Percentiles rank a stretch among this genome's conserved stretches.
Conservation (phyloP, 371 early-diverging fungal genomes). For the Vittaforma corneae region DNA sequence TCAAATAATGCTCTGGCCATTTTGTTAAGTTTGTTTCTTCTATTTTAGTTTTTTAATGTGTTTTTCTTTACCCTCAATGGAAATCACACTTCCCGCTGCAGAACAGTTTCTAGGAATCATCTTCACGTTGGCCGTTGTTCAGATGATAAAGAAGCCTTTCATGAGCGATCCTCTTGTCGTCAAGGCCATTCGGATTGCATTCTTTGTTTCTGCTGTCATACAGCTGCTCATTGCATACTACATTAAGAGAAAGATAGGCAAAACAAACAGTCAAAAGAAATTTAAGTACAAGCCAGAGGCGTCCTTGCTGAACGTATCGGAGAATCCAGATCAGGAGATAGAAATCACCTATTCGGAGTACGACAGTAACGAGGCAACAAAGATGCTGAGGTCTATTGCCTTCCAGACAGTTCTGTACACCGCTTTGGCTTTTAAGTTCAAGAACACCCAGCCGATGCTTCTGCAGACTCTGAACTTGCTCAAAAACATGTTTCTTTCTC, state of each 20-base stretch:
- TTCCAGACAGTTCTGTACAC: conserved; percentile 39
- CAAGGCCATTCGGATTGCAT: conserved; percentile 28
- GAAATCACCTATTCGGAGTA: conserved; percentile 58
- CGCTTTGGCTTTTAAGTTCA: conserved; percentile 48
- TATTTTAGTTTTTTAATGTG: too few relatives aligned
- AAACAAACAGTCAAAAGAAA: conserved; percentile 46
- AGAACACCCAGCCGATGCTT: conserved; percentile 50
- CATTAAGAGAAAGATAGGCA: conserved; percentile 44
- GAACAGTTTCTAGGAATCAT: conserved; percentile 41
- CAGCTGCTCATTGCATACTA: conserved; percentile 39
- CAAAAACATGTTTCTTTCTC: conserved; percentile 53
- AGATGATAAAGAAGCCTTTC: conserved; percentile 26
- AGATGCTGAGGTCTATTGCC: conserved; percentile 26
- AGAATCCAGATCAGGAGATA: conserved; percentile 42
- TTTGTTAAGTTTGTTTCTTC: too few relatives aligned
- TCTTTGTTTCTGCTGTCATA: conserved; percentile 39
- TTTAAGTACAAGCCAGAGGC: conserved; percentile 43
- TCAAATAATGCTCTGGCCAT: too few relatives aligned
- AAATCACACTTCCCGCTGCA: conserved; percentile 32
- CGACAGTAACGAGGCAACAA: conserved; percentile 48
- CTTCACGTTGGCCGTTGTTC: conserved; percentile 43
- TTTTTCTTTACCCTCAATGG: conserved; percentile 27
- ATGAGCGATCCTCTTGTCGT: conserved; percentile 21
- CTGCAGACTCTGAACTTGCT: conserved; percentile 45
- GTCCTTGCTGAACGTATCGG: conserved; percentile 27